These are phyloP conservation scores for Nevesoporus exiguus DNA, from an alignment of 768 basidiomycete species.

Conservation along the genomic window DNA sequence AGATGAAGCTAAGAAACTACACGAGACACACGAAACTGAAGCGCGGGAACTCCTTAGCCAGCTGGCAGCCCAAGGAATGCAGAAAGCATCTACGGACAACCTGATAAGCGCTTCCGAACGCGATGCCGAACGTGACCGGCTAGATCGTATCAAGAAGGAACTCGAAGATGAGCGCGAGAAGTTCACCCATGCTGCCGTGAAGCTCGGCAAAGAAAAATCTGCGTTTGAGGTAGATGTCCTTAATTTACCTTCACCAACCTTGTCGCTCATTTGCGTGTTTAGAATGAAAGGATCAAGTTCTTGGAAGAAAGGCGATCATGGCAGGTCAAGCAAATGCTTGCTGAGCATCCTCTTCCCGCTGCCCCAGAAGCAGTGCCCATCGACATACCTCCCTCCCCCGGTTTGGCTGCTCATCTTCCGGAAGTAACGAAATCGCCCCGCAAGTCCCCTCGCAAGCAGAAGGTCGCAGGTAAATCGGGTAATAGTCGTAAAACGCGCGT, in stretches of 20 bases:
- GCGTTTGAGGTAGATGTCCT: constrained; percentile 54
- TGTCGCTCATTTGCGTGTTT: constrained; percentile 4
- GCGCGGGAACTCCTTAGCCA: constrained; percentile 55
- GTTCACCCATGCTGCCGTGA: constrained; percentile 61
- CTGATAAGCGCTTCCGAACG: constrained; percentile 50
- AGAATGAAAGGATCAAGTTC: constrained; percentile 62
- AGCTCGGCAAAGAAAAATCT: constrained; percentile 61
- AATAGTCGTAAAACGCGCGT: constrained; percentile 42
- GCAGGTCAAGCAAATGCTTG: constrained; percentile 61
- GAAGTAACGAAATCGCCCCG: constrained; percentile 40
- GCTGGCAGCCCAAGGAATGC: constrained; percentile 41
- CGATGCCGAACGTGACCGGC: constrained; percentile 48
- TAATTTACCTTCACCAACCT: background rate
- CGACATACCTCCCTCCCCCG: constrained; percentile 12
- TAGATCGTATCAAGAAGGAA: constrained; percentile 50
- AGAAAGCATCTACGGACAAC: constrained; percentile 38
- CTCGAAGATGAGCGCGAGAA: constrained; percentile 64
- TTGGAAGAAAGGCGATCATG: constrained; percentile 72
- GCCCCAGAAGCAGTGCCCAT: constrained; percentile 23
- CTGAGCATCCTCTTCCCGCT: constrained; percentile 48
- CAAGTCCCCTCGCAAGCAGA: constrained; percentile 44
- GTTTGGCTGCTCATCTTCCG: constrained; percentile 25
- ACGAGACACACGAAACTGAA: constrained; percentile 40
- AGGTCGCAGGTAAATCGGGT: constrained; percentile 46
- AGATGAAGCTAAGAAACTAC: constrained; percentile 50